Evolutionary conservation across 805 yeast genomes (phyloP), one percentile per base, ranked within the genome.

Genomic region (Kazachstania kunashirensis): DNA sequence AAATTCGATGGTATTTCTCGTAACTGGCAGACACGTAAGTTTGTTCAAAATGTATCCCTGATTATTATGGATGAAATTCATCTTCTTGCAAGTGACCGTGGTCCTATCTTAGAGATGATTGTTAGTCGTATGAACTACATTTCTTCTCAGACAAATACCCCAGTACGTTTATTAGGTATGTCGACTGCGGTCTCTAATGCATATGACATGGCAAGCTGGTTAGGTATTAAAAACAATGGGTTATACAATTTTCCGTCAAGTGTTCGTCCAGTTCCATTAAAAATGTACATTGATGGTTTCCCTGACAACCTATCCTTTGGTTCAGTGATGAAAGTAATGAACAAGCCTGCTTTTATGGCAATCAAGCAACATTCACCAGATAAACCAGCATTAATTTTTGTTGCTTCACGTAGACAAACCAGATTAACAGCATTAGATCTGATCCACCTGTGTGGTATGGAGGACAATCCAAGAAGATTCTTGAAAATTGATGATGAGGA

Each of bases 1-100:
- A 86, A 86, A 57, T 86, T 95, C 89, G 96, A 86, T 62, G 96
- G 94, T 29, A 95, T 92, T 5, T 88, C 98, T 0, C 75, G 97
- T 57, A 92, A 92, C 29, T 59, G 63, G 80, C 88, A 47, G 76
- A 73, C 57, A 84, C 95, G 49, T 94, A 94, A 84, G 47, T 65
- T 88, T 44, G 84, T 84, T 6, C 77, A 80, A 29, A 84, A 85
- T 47, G 89, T 92, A 8, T 84, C 82, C 47, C 63, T 92, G 12
- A 68, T 92, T 44, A 84, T 92, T 38, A 89, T 92, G 56, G 98
- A 92, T 67, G 98, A 92, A 64, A 95, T 92, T 1, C 98, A 92
- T 67, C 65, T 92, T 52, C 69, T 92, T 39, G 97, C 94, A 44
- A 97, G 94, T 70, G 98, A 92, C 40, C 77, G 98, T 66, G 98